phyloP scores from a whole-genome alignment of 225 moss, liverwort and hornwort species.

The Pseudoscleropodium purum region DNA sequence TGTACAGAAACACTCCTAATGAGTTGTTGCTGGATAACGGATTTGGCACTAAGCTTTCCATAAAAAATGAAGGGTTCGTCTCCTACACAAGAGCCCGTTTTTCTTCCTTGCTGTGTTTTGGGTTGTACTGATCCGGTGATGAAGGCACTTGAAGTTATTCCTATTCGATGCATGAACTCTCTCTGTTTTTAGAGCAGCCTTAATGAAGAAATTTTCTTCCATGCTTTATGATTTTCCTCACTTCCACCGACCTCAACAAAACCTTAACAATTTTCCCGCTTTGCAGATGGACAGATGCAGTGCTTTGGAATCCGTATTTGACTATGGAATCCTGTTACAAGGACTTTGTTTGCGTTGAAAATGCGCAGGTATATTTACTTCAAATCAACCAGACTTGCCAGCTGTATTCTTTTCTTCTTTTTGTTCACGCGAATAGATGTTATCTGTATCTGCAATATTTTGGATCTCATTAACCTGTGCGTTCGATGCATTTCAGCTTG shows the following conservation, averaged over 20 bases:
- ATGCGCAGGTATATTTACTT: conserved; percentile 54
- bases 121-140: background rate
- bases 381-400: background rate
- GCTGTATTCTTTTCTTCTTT: background rate
- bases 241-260: background rate
- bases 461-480: background rate
- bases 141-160: background rate
- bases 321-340: conserved; percentile 81
- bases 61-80: conserved; percentile 64
- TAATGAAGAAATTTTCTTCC: background rate
- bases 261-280: background rate
- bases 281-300: conserved; percentile 89
- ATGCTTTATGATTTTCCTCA: background rate
- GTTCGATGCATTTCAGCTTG: conserved; percentile 33
- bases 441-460: background rate
- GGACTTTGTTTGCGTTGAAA: conserved; percentile 96
- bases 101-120: background rate
- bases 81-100: background rate
- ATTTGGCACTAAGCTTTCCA: conserved; percentile 60
- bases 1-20: conserved; percentile 67
- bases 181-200: background rate
- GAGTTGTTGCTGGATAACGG: conserved; percentile 77
- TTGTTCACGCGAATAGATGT: background rate
- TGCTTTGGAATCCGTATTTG: conserved; percentile 91
- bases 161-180: background rate